Evolutionary conservation across 2,329 filamentous ascomycete genomes (phyloP).

Genomic region (Sporothrix schenckii): DNA sequence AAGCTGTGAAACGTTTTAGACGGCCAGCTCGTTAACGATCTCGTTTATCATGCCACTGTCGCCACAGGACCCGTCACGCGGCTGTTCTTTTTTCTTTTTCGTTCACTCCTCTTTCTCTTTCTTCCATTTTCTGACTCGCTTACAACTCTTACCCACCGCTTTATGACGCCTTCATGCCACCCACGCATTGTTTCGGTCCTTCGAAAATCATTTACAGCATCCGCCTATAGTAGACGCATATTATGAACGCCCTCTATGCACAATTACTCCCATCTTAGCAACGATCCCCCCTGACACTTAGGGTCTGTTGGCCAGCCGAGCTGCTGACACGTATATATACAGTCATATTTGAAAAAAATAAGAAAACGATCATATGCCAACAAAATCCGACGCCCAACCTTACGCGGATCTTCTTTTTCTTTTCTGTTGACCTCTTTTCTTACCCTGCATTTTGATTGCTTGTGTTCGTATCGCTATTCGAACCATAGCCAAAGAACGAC

Average conservation of each 20-base stretch:
- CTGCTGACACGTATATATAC: conserved; percentile 11
- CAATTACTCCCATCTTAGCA: not conserved
- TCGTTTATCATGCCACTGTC: not conserved
- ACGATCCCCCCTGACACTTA: conserved; percentile 9
- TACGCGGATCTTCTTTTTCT: not conserved
- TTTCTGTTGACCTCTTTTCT: not conserved
- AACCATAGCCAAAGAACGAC: not conserved
- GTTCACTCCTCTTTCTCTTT: not conserved
- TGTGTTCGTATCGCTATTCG: not conserved
- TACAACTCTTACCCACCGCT: not conserved
- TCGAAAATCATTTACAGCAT: not conserved
- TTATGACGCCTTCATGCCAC: conserved; percentile 15
- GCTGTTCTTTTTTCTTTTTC: not conserved
- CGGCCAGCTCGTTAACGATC: conserved; percentile 4
- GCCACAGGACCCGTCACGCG: not conserved
- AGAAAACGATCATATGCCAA: conserved; percentile 10
- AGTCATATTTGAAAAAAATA: conserved; percentile 16
- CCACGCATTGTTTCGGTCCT: not conserved
- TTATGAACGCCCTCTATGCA: conserved; percentile 12
- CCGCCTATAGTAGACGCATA: conserved; percentile 18
- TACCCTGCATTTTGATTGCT: not conserved
- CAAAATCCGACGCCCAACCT: not conserved
- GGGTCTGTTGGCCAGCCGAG: not conserved
- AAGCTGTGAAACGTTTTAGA: not conserved
- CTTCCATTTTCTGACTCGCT: not conserved